Percentiles rank a stretch among this genome's conserved stretches.
phyloP scores from a whole-genome alignment of 2,329 filamentous ascomycete species.

The Helotiales sp. region DNA sequence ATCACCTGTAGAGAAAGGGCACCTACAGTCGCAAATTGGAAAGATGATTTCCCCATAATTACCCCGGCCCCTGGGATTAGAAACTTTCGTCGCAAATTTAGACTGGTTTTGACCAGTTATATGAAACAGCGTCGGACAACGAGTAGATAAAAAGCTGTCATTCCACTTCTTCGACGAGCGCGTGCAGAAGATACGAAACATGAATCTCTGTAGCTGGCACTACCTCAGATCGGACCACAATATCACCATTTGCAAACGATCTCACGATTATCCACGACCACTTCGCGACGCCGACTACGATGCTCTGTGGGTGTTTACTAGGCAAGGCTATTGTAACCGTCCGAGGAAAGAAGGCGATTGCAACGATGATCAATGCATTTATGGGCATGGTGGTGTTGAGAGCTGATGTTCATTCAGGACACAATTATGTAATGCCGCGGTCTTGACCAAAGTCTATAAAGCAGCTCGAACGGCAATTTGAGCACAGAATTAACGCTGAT shows the following conservation, averaged over 20 bases:
- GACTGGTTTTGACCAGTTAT: slow-evolving; percentile 16
- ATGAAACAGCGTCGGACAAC: slow-evolving; percentile 12
- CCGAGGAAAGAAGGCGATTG: not conserved
- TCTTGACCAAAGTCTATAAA: no score
- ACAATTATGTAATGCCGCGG: no score
- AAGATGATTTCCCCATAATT: no score
- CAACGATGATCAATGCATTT: not conserved
- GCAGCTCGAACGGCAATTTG: no score
- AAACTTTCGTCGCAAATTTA: slow-evolving; percentile 6
- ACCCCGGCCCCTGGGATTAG: not conserved
- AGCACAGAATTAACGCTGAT: no score
- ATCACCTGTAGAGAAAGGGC: no score
- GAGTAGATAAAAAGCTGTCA: slow-evolving; percentile 15
- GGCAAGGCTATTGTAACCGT: not conserved
- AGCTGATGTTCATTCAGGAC: no score
- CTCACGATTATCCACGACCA: not conserved
- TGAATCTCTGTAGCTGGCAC: slow-evolving; percentile 23
- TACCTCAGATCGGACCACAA: slow-evolving; percentile 4
- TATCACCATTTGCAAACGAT: not conserved
- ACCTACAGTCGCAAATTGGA: no score
- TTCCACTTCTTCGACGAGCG: slow-evolving; percentile 8
- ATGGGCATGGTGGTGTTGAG: not conserved
- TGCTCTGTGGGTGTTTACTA: not conserved
- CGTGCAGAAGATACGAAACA: slow-evolving; percentile 9
- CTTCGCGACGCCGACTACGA: not conserved